Evolutionary conservation across 257 asterid genomes (phyloP), one percentile per base, ranked within the genome.

Genomic region (Gardenia jasminoides): DNA sequence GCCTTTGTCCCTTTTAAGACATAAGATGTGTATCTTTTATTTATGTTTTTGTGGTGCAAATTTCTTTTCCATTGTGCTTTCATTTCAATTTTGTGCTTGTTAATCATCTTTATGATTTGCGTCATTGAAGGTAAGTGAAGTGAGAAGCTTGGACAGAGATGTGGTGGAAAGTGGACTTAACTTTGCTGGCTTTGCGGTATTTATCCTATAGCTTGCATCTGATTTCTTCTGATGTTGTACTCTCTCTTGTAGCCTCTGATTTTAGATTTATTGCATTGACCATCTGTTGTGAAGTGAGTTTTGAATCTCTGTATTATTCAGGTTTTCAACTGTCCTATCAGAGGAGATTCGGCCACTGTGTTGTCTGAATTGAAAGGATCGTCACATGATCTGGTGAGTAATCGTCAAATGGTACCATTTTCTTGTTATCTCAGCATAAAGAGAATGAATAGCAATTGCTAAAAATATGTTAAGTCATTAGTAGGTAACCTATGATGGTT

Each of bases 141-240:
- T 92, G 15, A 90, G 99, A 84, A 93, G 91, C 89, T 87, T 95
- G 89, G 98, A 95, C 76, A 90, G 99, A 76, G 96, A 89, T 41
- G 78, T 80, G 73, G 97, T 93, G 80, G 99, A 95, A 89, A 89
- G 82, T 81, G 96, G 85, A 72, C 97, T 95, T 80, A 89, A 88
- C 71, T 95, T 95, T 86, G 97, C 97, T 86, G 99, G 99, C 81
- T 95, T 95, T 87, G 98, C 97, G 91, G 99, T 93, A 93, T 78
- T 80, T 36, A 73, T 46, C 54, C 72, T 84, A 77, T 74, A 56
- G 70, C 78, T 81, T 8, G 24, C 28, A 67, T 68, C 77, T 50
- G 71, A 43, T 20, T 36, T 62, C 58, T 76, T 80, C 79, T 79
- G 43, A 20, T 43, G 79, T 69, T 77, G 70, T 72, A 31, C 48